These are phyloP conservation scores for Pezicula neosporulosa DNA, from an alignment of 2,329 filamentous ascomycete species.

Conservation along the genomic window DNA sequence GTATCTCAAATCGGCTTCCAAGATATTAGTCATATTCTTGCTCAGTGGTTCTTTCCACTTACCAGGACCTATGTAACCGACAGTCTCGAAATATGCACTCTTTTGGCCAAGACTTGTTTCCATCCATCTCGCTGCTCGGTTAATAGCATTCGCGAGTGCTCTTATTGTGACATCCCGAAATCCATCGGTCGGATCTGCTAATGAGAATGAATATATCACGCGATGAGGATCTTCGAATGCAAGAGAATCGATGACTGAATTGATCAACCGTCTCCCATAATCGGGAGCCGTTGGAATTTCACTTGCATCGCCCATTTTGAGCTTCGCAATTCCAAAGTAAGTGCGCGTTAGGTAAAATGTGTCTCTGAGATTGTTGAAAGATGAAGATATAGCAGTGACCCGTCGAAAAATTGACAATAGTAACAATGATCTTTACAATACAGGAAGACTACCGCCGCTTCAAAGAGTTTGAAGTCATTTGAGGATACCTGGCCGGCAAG, in stretches of 20 bases:
- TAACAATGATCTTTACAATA: no score
- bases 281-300: no score
- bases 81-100: conserved; percentile 28
- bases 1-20: conserved; percentile 14
- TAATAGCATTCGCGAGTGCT: conserved; percentile 18
- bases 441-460: no score
- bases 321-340: no score
- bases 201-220: conserved; percentile 17
- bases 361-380: no score
- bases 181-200: background rate
- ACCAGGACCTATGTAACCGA: conserved; percentile 42
- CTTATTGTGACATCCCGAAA: conserved; percentile 7
- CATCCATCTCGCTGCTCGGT: conserved; percentile 19
- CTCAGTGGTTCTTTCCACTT: background rate
- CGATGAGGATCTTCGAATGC: conserved; percentile 18
- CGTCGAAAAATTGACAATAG: no score
- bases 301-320: no score
- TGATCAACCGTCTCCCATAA: conserved; percentile 19
- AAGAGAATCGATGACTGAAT: conserved; percentile 21
- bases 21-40: background rate
- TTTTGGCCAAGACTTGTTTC: conserved; percentile 6
- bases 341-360: no score
- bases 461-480: no score
- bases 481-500: no score
- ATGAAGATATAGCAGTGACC: no score